Evolutionary conservation across 352 stramenopile species (phyloP).

Genomic region (Peronospora destructor): DNA sequence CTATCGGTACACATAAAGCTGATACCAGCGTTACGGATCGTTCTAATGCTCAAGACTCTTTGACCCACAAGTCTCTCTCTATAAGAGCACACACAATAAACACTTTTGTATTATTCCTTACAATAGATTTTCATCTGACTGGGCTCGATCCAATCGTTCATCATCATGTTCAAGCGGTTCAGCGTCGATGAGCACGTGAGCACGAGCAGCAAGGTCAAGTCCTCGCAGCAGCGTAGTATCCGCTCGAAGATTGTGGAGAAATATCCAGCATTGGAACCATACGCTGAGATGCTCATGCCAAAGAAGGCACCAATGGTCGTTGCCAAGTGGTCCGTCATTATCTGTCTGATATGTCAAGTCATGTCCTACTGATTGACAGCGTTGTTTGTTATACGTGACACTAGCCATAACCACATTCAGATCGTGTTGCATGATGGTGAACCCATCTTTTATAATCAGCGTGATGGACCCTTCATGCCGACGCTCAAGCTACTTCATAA

Average conservation of each 20-base stretch:
- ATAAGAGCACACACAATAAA: conserved; percentile 1
- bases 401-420: conserved; percentile 86
- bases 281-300: conserved; percentile 85
- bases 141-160: background rate
- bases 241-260: conserved; percentile 91
- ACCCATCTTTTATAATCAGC: conserved; percentile 94
- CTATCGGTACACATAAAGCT: no score
- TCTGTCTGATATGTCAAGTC: conserved; percentile 15
- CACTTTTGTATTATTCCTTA: background rate
- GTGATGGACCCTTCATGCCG: conserved; percentile 95
- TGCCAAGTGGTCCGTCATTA: conserved; percentile 72
- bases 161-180: conserved; percentile 93
- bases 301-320: conserved; percentile 93
- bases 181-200: conserved; percentile 91
- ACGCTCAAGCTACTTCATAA: conserved; percentile 94
- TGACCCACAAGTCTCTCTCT: conserved; percentile 1
- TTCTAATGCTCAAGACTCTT: no score
- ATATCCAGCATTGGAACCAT: conserved; percentile 86
- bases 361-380: background rate
- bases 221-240: conserved; percentile 93
- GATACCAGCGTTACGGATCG: no score
- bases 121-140: background rate
- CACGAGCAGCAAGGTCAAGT: conserved; percentile 95
- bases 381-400: conserved; percentile 26
- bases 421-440: conserved; percentile 85